phyloP scores from a whole-genome alignment of 306 rosid genomes.

The Quercus berberidifolia region DNA sequence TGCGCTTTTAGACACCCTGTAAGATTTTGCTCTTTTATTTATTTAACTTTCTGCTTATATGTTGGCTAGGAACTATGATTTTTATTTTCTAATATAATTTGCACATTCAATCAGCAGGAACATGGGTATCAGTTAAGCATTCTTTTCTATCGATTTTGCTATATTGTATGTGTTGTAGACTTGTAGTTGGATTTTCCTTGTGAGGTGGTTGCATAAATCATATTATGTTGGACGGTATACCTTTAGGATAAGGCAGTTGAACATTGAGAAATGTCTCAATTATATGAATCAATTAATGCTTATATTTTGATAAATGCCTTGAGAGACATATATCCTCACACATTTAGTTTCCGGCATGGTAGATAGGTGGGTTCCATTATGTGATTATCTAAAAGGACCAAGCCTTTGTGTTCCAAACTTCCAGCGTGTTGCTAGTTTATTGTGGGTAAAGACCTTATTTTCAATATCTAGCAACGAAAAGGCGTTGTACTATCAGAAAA shows the following conservation, averaged over 20 bases:
- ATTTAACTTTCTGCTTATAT: not conserved
- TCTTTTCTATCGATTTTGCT: not conserved
- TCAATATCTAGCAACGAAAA: not conserved
- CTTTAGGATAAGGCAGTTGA: not conserved
- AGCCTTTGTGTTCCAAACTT: not conserved
- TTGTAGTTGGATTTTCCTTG: not conserved
- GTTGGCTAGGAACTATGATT: not conserved
- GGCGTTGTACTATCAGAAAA: not conserved
- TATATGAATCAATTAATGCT: not conserved
- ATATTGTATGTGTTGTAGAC: not conserved
- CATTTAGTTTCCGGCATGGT: not conserved
- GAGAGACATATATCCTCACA: not conserved
- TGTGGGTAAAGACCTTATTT: not conserved
- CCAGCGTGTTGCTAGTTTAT: not conserved
- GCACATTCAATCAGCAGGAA: slow-evolving; percentile 3
- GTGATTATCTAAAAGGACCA: too few relatives aligned
- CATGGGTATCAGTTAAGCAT: not conserved
- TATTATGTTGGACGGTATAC: not conserved
- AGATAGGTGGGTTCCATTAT: not conserved
- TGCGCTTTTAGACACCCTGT: slow-evolving; percentile 96
- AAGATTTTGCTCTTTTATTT: slow-evolving; percentile 23
- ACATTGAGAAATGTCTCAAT: not conserved
- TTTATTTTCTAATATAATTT: not conserved
- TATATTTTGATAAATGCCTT: not conserved
- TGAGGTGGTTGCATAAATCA: not conserved